These are phyloP conservation scores for Sporothrix mexicana DNA, from an alignment of 2,329 filamentous ascomycete genomes.

Conservation along the genomic window DNA sequence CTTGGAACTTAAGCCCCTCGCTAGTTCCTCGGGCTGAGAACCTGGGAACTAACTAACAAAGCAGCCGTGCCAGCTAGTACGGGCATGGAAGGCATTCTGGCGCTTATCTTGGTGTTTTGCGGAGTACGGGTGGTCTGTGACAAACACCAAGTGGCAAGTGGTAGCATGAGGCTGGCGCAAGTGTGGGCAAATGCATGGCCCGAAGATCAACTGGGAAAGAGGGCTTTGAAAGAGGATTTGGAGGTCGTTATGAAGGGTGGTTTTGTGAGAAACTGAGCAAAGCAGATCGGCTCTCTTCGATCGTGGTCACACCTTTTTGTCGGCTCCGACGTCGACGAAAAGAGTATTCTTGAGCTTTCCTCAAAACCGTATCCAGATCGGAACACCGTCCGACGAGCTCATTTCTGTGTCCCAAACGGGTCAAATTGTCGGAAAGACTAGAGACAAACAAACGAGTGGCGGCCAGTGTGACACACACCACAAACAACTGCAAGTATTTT, in stretches of 20 bases:
- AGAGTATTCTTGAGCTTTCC: neutral
- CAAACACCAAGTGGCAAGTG: too few species aligned
- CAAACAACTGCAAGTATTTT: neutral
- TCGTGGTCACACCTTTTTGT: neutral
- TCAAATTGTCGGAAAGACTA: neutral
- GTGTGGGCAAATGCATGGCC: neutral
- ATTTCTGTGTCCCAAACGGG: neutral
- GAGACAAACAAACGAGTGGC: neutral
- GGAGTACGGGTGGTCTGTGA: neutral
- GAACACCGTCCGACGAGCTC: neutral
- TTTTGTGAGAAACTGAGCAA: neutral
- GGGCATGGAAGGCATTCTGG: neutral
- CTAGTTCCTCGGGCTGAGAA: neutral
- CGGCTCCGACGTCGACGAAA: neutral
- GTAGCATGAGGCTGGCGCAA: neutral
- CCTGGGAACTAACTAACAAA: neutral
- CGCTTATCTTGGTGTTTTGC: constrained; percentile 9
- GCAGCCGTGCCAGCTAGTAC: neutral
- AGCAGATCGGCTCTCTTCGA: neutral
- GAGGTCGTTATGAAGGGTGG: too few species aligned
- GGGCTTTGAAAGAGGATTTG: neutral
- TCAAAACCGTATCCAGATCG: neutral
- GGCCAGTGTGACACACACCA: neutral
- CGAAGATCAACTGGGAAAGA: neutral
- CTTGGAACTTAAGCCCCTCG: neutral